Percentiles rank a stretch among this genome's conserved stretches.
phyloP scores from a whole-genome alignment of 805 yeast species.

The Diddensiella caesifluorescens region DNA sequence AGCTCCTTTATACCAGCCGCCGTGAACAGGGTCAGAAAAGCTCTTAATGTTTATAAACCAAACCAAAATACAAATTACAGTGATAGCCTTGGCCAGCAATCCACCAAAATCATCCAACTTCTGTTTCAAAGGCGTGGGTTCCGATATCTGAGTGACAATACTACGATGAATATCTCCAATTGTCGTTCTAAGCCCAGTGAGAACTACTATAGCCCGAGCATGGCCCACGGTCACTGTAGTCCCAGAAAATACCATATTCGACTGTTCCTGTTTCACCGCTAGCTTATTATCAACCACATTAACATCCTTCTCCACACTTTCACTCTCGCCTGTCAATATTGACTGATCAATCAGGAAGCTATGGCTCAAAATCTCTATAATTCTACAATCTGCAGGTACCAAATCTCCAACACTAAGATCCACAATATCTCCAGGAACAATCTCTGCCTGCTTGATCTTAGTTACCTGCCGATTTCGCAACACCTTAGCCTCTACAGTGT shows the following conservation, averaged over 20 bases:
- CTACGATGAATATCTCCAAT: slow-evolving; percentile 90
- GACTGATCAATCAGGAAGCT: slow-evolving; percentile 85
- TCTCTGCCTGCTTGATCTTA: slow-evolving; percentile 75
- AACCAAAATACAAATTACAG: slow-evolving; percentile 78
- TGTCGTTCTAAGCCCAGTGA: slow-evolving; percentile 81
- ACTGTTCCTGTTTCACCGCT: slow-evolving; percentile 51
- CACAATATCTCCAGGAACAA: slow-evolving; percentile 72
- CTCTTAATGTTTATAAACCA: slow-evolving; percentile 70
- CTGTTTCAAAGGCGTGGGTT: slow-evolving; percentile 92
- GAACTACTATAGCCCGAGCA: slow-evolving; percentile 86
- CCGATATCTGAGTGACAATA: slow-evolving; percentile 78
- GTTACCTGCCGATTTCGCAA: slow-evolving; percentile 73
- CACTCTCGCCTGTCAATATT: slow-evolving; percentile 89
- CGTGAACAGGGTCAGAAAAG: slow-evolving; percentile 41
- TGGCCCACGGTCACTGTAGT: slow-evolving; percentile 93
- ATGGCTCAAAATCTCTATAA: slow-evolving; percentile 55
- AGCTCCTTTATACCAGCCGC: slow-evolving; percentile 69
- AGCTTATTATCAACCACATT: slow-evolving; percentile 83
- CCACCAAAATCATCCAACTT: slow-evolving; percentile 93
- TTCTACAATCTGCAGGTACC: slow-evolving; percentile 66
- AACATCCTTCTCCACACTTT: slow-evolving; percentile 77
- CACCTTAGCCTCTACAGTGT: slow-evolving; percentile 87
- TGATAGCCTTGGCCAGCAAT: slow-evolving; percentile 76
- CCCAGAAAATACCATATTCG: slow-evolving; percentile 87
- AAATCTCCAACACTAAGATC: slow-evolving; percentile 65